These are phyloP conservation scores for Taiwanofungus camphoratus DNA, from an alignment of 1,284 basidiomycete genomes.

Conservation along the genomic window DNA sequence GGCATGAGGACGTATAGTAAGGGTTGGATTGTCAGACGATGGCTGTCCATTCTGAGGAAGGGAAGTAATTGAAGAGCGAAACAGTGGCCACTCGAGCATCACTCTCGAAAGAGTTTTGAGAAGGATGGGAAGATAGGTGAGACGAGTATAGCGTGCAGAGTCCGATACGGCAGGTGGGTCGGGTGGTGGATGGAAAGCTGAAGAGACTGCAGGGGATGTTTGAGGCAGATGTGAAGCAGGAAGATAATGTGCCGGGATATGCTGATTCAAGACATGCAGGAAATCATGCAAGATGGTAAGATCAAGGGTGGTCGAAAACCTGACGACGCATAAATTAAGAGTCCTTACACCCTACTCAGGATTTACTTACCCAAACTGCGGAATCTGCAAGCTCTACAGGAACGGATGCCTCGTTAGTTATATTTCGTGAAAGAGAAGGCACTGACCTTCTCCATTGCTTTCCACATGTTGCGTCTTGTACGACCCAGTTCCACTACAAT, in stretches of 20 bases:
- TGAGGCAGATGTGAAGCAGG: slow-evolving; percentile 30
- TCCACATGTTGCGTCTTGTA: slow-evolving; percentile 82
- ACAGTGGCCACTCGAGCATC: slow-evolving; percentile 80
- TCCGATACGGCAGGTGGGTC: slow-evolving; percentile 34
- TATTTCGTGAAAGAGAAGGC: background rate
- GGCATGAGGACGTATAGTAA: slow-evolving; percentile 63
- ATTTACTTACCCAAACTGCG: slow-evolving; percentile 31
- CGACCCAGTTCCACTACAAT: slow-evolving; percentile 68
- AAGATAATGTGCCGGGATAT: slow-evolving; percentile 65
- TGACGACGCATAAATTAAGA: slow-evolving; percentile 18
- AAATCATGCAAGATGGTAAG: slow-evolving; percentile 73
- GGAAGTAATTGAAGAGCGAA: slow-evolving; percentile 67
- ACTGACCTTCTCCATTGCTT: slow-evolving; percentile 73
- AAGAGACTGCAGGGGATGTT: slow-evolving; percentile 38
- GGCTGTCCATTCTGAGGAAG: slow-evolving; percentile 16
- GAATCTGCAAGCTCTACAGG: slow-evolving; percentile 68
- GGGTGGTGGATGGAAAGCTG: slow-evolving; percentile 40
- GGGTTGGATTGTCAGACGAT: slow-evolving; percentile 43
- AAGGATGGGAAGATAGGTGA: slow-evolving; percentile 84
- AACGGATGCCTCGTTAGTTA: slow-evolving; percentile 8
- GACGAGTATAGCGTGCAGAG: slow-evolving; percentile 49
- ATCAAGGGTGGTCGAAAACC: slow-evolving; percentile 79
- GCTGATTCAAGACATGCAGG: slow-evolving; percentile 61
- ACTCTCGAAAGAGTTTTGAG: slow-evolving; percentile 81
- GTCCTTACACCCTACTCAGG: too few species aligned